phyloP scores from a whole-genome alignment of 805 yeast genomes.

The Sugiyamaella americana region DNA sequence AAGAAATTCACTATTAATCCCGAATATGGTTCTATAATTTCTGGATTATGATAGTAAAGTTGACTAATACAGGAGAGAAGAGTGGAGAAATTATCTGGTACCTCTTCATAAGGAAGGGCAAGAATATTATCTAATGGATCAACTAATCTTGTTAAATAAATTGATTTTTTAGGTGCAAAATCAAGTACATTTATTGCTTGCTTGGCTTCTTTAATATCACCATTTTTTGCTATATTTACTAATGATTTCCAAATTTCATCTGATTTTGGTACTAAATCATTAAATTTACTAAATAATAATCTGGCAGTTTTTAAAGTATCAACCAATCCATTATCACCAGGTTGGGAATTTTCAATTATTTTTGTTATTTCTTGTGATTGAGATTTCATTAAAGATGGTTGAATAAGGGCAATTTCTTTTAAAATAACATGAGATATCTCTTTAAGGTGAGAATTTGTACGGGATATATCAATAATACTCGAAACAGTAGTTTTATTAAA shows the following conservation, averaged over 20 bases:
- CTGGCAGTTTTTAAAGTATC: conserved; percentile 54
- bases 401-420: conserved; percentile 49
- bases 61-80: conserved; percentile 58
- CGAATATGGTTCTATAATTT: conserved; percentile 45
- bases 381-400: conserved; percentile 59
- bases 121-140: conserved; percentile 21
- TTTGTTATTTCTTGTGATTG: conserved; percentile 49
- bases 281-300: conserved; percentile 49
- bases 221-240: conserved; percentile 42
- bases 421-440: conserved; percentile 47
- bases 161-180: conserved; percentile 40
- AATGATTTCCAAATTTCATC: conserved; percentile 42
- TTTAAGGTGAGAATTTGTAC: conserved; percentile 30
- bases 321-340: conserved; percentile 25
- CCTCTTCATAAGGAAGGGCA: neutral
- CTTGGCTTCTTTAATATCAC: conserved; percentile 56
- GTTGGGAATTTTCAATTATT: conserved; percentile 30
- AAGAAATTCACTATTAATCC: conserved; percentile 54
- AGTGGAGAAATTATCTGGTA: conserved; percentile 38
- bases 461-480: conserved; percentile 44
- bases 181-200: conserved; percentile 57
- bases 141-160: conserved; percentile 36
- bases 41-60: conserved; percentile 45
- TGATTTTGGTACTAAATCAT: conserved; percentile 43
- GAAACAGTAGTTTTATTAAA: conserved; percentile 62